These are phyloP conservation scores for Backusella sp. DNA, from an alignment of 192 early-diverging fungal genomes.

Conservation along the genomic window DNA sequence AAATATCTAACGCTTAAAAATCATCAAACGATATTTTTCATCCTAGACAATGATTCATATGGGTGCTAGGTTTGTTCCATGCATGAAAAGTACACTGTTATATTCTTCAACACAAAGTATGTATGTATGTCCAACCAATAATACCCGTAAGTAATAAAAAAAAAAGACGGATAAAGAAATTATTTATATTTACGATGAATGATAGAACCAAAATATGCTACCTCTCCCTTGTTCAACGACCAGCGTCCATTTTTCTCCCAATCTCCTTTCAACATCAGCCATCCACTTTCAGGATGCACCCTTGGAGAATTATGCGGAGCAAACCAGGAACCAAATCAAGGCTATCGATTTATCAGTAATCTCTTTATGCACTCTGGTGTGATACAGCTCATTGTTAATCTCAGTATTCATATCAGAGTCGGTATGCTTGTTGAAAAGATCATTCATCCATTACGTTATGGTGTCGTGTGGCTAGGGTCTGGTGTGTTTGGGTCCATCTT, in stretches of 20 bases:
- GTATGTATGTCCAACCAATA: background rate
- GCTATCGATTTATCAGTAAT: background rate
- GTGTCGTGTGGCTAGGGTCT: background rate
- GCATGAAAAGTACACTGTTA: background rate
- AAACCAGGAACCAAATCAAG: background rate
- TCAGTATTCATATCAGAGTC: background rate
- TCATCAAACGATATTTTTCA: background rate
- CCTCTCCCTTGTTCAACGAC: background rate
- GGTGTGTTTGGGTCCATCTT: background rate
- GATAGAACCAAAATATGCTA: background rate
- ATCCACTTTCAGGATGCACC: background rate
- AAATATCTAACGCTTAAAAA: too few species aligned
- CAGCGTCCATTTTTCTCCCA: background rate
- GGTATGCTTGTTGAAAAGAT: background rate
- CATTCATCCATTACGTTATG: background rate
- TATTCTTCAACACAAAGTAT: background rate
- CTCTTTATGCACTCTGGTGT: background rate
- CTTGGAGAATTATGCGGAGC: background rate
- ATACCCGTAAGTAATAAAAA: background rate
- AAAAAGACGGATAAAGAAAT: too few species aligned
- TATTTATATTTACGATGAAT: too few species aligned
- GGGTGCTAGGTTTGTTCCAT: background rate
- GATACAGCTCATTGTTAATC: background rate
- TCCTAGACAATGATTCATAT: background rate
- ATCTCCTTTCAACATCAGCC: background rate